These are phyloP conservation scores for Eutrema salsugineum DNA, from an alignment of 441 rosid species.

Conservation along the genomic window DNA sequence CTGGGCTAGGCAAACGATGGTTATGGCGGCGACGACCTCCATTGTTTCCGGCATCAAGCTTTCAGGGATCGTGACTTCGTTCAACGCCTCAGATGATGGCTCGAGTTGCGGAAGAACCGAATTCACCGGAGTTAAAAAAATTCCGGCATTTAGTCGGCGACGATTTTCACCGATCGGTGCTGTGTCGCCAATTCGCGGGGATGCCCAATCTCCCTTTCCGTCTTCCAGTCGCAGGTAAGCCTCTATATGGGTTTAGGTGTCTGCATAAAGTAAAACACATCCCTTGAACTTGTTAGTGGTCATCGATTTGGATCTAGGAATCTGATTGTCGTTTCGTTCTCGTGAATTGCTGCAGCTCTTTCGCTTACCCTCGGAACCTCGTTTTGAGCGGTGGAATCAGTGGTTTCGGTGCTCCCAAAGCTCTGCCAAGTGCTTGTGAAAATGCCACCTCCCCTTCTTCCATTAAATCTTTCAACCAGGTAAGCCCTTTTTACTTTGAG, in stretches of 20 bases:
- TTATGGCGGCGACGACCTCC: conserved; percentile 8
- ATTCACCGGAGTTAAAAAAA: background rate
- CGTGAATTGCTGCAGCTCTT: conserved; percentile 16
- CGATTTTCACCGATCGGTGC: background rate
- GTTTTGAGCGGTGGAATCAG: background rate
- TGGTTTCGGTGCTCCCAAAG: background rate
- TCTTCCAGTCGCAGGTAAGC: background rate
- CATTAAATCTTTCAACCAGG: conserved; percentile 54
- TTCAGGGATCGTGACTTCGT: conserved; percentile 11
- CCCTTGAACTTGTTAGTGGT: background rate
- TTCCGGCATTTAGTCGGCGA: conserved; percentile 10
- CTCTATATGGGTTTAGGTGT: background rate
- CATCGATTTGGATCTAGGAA: background rate
- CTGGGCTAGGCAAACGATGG: background rate
- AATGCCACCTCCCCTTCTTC: conserved; percentile 33
- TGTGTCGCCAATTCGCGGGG: background rate
- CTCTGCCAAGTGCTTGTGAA: conserved; percentile 30
- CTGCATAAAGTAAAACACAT: conserved; percentile 4
- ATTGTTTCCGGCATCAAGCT: conserved; percentile 22
- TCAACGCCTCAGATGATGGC: background rate
- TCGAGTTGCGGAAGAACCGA: background rate
- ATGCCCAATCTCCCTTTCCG: conserved; percentile 4
- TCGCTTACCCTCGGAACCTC: background rate
- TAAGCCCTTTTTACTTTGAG: background rate
- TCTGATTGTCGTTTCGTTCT: background rate